A percentile compares a stretch with the other conserved stretches of the same genome.
Conservation (phyloP, 1,284 basidiomycete species). For the Thelephora terrestris region DNA sequence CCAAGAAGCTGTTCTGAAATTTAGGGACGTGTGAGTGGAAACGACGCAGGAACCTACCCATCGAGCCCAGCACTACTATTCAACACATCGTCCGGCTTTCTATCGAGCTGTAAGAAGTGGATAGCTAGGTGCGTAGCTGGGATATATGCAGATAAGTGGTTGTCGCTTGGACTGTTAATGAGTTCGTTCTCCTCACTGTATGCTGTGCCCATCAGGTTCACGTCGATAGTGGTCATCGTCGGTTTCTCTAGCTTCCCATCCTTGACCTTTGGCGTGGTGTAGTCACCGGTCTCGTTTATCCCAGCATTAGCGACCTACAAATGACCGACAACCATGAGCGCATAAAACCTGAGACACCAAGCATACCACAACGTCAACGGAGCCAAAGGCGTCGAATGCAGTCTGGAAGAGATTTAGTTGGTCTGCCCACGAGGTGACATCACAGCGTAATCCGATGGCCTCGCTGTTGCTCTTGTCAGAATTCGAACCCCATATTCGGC, state of each 20-base stretch:
- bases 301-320: constrained; percentile 46
- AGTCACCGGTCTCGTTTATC: constrained; percentile 30
- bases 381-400: constrained; percentile 33
- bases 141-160: constrained; percentile 26
- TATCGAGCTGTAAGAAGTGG: constrained; percentile 32
- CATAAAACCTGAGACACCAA: background rate
- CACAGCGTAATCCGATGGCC: constrained; percentile 34
- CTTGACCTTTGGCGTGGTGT: constrained; percentile 22
- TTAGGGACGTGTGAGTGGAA: too few species aligned
- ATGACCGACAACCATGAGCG: background rate
- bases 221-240: constrained; percentile 33
- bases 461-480: constrained; percentile 22
- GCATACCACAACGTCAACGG: constrained; percentile 41
- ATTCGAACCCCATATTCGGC: too few species aligned
- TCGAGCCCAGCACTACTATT: constrained; percentile 47
- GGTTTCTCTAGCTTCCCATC: constrained; percentile 36
- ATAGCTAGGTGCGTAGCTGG: constrained; percentile 27
- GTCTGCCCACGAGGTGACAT: constrained; percentile 47
- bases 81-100: constrained; percentile 22
- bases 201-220: constrained; percentile 43
- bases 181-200: constrained; percentile 32
- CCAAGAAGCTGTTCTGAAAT: constrained; percentile 35
- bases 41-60: constrained; percentile 26
- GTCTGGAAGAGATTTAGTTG: constrained; percentile 43
- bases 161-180: background rate